Conservation (phyloP, 2,329 filamentous ascomycete species). For the Akanthomyces uredinophilus region DNA sequence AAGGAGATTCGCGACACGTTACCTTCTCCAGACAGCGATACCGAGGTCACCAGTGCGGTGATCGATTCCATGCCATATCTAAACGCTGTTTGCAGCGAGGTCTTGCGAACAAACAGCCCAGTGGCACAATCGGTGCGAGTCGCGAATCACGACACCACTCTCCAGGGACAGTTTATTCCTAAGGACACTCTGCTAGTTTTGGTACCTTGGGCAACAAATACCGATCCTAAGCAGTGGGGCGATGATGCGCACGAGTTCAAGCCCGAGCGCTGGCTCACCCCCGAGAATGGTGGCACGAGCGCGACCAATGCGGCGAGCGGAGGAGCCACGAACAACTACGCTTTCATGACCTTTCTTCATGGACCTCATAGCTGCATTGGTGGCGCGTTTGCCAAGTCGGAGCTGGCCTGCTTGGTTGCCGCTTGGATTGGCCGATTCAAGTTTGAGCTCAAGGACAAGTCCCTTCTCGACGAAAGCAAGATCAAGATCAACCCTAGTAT, state of each 20-base stretch:
- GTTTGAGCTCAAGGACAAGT: conserved; percentile 14
- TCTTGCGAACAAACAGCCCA: conserved; percentile 36
- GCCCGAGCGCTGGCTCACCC: conserved; percentile 33
- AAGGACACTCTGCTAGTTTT: conserved; percentile 32
- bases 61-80: conserved; percentile 75
- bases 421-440: conserved; percentile 16
- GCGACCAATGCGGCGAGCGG: conserved; percentile 14
- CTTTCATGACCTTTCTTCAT: conserved; percentile 23
- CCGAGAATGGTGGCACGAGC: conserved; percentile 18
- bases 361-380: conserved; percentile 17
- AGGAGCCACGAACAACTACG: conserved; percentile 25
- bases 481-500: conserved; percentile 15
- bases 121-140: conserved; percentile 29
- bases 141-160: conserved; percentile 26
- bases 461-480: conserved; percentile 11
- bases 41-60: conserved; percentile 37
- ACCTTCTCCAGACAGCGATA: conserved; percentile 28
- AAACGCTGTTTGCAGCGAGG: conserved; percentile 58
- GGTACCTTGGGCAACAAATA: conserved; percentile 27
- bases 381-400: conserved; percentile 13
- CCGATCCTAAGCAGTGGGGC: conserved; percentile 31
- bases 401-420: conserved; percentile 13
- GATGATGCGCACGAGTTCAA: conserved; percentile 30
- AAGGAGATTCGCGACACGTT: conserved; percentile 33
- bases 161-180: conserved; percentile 31